phyloP scores from a whole-genome alignment of 2,329 filamentous ascomycete genomes.

The Fusarium torulosum region DNA sequence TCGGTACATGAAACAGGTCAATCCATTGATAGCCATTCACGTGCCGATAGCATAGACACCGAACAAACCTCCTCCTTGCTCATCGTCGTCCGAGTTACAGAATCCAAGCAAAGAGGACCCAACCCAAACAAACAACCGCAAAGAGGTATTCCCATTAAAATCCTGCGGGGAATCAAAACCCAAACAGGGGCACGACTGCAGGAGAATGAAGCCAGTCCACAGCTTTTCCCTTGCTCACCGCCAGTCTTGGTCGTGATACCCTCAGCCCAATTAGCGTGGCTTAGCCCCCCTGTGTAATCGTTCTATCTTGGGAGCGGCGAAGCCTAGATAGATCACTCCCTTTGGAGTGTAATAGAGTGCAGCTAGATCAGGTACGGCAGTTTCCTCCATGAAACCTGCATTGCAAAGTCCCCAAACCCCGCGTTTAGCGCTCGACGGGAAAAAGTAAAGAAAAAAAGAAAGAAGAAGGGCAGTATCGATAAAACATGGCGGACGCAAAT shows the following conservation, averaged over 20 bases:
- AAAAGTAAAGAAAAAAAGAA: constrained; percentile 25
- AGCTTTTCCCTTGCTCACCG: constrained; percentile 33
- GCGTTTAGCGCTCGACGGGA: constrained; percentile 45
- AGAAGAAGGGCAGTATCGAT: neutral
- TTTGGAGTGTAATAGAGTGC: neutral
- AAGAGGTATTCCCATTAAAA: constrained; percentile 25
- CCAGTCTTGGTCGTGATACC: constrained; percentile 41
- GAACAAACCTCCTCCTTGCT: constrained; percentile 17
- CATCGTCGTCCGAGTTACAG: constrained; percentile 42
- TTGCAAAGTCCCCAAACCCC: constrained; percentile 29
- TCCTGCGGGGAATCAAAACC: constrained; percentile 25
- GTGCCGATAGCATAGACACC: constrained; percentile 20
- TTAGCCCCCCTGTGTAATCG: constrained; percentile 23
- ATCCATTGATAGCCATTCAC: constrained; percentile 26
- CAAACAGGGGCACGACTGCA: constrained; percentile 18
- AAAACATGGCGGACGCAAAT: constrained; percentile 32
- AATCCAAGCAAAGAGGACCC: neutral
- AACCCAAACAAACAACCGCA: constrained; percentile 39
- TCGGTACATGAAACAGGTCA: constrained; percentile 31
- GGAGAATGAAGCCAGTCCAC: constrained; percentile 13
- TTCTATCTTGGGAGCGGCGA: constrained; percentile 42
- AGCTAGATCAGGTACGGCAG: constrained; percentile 29
- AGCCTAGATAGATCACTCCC: constrained; percentile 13
- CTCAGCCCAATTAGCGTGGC: constrained; percentile 41
- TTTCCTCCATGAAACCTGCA: constrained; percentile 20